These are phyloP conservation scores for Bretschneidera sinensis DNA, from an alignment of 345 rosid genomes.

Conservation along the genomic window DNA sequence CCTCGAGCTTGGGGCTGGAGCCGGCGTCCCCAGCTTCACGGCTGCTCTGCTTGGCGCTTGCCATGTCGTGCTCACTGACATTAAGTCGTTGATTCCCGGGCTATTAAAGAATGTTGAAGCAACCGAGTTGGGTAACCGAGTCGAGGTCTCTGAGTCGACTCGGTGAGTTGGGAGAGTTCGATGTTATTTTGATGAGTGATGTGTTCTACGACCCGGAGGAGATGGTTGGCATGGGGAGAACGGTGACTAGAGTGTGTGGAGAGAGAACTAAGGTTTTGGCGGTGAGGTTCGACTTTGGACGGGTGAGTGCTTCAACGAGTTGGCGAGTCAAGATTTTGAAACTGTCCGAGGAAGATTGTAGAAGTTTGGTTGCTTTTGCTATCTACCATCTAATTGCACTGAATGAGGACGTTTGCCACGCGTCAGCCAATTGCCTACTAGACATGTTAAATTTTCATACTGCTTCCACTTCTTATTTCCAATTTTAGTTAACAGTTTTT, in stretches of 20 bases:
- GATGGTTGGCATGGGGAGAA: slow-evolving; percentile 21
- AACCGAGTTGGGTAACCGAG: slow-evolving; percentile 18
- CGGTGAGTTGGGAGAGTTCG: slow-evolving; percentile 14
- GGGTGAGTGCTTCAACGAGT: slow-evolving; percentile 21
- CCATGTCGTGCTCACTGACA: slow-evolving; percentile 25
- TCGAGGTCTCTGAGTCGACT: slow-evolving; percentile 7
- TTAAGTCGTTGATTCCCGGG: slow-evolving; percentile 23
- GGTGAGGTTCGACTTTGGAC: slow-evolving; percentile 26
- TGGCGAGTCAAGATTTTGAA: slow-evolving; percentile 24
- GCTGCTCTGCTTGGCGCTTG: slow-evolving; percentile 33
- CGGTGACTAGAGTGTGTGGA: slow-evolving; percentile 20
- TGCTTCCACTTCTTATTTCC: too few species aligned
- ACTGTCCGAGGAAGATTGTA: background rate
- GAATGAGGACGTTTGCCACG: too few species aligned
- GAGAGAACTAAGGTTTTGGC: slow-evolving; percentile 17
- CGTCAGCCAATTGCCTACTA: too few species aligned
- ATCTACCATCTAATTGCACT: too few species aligned
- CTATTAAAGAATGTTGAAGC: slow-evolving; percentile 25
- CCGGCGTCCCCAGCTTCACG: slow-evolving; percentile 30
- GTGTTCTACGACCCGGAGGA: slow-evolving; percentile 28
- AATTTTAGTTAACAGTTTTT: too few species aligned
- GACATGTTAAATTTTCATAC: too few species aligned
- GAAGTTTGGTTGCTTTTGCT: too few species aligned
- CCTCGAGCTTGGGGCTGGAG: slow-evolving; percentile 35
- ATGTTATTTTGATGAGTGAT: slow-evolving; percentile 36